Base-by-base conservation (phyloP, 2,329 filamentous ascomycete genomes). In the Clonostachys rosea region DNA sequence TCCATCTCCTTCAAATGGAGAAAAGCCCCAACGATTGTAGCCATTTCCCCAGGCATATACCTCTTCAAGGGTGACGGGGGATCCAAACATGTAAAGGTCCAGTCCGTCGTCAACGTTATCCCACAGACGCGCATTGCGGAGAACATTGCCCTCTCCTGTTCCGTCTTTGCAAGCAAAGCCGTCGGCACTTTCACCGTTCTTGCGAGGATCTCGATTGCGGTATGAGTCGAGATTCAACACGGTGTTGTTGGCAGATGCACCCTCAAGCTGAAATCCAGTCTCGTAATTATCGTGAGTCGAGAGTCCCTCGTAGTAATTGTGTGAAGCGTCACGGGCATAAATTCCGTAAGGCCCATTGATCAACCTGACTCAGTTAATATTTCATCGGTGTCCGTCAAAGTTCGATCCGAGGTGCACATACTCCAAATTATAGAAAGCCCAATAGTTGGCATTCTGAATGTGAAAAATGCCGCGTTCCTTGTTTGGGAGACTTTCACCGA, bases 21-120 rank as follows among this genome's bases (percentile, higher is more conserved):
- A 47, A 53, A 74, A 74, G 30, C 58, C 61, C 69, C 69, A 74
- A 33, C 64, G 60, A 47, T 74, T 73, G 48, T 68, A 65, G 4
- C 70, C 70, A 51, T 74, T 74, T 39, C 68, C 68, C 68, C 68
- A 74, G 5, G 69, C 55, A 44, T 70, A 64, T 6, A 66, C 66
- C 48, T 73, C 68, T 44, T 70, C 62, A 33, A 74, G 57, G 2
- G 65, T 69, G 17, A 73, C 61, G 8, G 63, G 56, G 12, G 63
- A 67, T 35, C 59, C 64, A 51, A 73, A 74, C 58, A 56, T 56
- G 44, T 54, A 74, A 1, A 74, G 56, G 52, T 74, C 71, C 6
- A 74, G 58, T 2, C 71, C 71, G 49, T 75, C 71, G 47, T 74
- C 71, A 18, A 74, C 71, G 40, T 75, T 74, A 50, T 74, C 65